phyloP scores from a whole-genome alignment of 306 rosid species.

The Lagenaria siceraria region DNA sequence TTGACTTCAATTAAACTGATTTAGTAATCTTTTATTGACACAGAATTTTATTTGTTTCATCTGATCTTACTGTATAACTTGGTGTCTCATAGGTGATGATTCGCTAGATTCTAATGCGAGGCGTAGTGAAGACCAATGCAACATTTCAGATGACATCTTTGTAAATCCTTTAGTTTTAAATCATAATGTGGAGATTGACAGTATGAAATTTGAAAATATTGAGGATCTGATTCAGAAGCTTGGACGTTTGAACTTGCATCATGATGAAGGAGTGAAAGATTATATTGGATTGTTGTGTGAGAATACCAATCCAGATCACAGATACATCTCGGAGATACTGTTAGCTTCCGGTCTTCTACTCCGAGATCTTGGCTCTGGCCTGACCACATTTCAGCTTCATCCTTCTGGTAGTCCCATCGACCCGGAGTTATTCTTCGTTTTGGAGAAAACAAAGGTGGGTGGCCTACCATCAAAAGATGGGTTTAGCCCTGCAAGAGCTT shows the following conservation, averaged over 20 bases:
- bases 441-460: conserved; percentile 85
- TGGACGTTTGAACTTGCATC: conserved; percentile 53
- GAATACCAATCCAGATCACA: conserved; percentile 64
- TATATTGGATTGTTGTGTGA: conserved; percentile 74
- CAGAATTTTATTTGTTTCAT: background rate
- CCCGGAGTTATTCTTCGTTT: conserved; percentile 70
- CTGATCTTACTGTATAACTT: conserved; percentile 13
- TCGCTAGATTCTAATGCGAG: conserved; percentile 27
- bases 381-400: conserved; percentile 61
- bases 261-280: conserved; percentile 63
- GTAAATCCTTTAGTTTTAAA: conserved; percentile 8
- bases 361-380: conserved; percentile 54
- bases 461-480: conserved; percentile 45
- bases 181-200: conserved; percentile 37
- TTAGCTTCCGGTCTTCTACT: conserved; percentile 79
- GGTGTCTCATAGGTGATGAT: conserved; percentile 27
- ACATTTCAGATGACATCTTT: conserved; percentile 16
- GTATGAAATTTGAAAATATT: conserved; percentile 58
- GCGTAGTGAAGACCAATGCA: conserved; percentile 42
- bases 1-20: background rate
- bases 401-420: conserved; percentile 70
- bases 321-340: conserved; percentile 74
- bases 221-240: conserved; percentile 79
- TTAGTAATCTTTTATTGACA: background rate
- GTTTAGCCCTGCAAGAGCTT: conserved; percentile 18